Conservation (phyloP, 2,329 filamentous ascomycete genomes). For the Colletotrichum cuscutae region DNA sequence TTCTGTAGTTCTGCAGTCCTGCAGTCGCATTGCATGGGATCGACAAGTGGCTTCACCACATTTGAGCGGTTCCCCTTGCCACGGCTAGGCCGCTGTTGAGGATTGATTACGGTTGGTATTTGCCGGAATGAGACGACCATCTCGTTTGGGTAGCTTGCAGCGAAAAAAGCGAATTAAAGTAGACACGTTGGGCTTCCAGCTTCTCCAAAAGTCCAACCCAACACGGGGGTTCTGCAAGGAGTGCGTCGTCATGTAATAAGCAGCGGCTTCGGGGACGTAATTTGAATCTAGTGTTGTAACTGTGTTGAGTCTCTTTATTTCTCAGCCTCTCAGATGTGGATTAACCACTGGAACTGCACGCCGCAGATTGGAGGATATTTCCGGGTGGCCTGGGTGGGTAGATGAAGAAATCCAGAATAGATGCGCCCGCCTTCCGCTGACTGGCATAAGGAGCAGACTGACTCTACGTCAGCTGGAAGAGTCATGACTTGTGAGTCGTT, state of each 20-base stretch:
- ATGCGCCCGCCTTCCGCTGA: background rate
- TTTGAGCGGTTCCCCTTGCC: conserved; percentile 12
- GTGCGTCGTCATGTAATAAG: background rate
- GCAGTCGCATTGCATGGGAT: conserved; percentile 17
- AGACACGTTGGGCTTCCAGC: background rate
- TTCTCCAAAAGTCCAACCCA: background rate
- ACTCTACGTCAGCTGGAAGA: background rate
- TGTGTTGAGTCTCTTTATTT: background rate
- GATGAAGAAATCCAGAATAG: background rate
- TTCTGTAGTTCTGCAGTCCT: background rate
- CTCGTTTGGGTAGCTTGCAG: conserved; percentile 4
- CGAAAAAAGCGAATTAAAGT: background rate
- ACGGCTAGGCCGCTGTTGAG: conserved; percentile 9
- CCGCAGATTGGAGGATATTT: background rate
- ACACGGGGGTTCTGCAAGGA: background rate
- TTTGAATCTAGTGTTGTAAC: conserved; percentile 3
- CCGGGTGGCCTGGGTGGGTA: background rate
- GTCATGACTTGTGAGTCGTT: background rate
- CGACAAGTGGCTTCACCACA: conserved; percentile 13
- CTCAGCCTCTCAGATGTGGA: background rate
- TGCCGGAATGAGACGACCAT: background rate
- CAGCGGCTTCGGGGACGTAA: background rate
- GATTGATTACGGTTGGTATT: conserved; percentile 16
- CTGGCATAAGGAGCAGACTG: background rate
- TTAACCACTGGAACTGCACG: background rate